Evolutionary conservation across 1,139 yeast species (phyloP), one percentile per base, ranked within the genome.

Genomic region (Hansenula sp.): DNA sequence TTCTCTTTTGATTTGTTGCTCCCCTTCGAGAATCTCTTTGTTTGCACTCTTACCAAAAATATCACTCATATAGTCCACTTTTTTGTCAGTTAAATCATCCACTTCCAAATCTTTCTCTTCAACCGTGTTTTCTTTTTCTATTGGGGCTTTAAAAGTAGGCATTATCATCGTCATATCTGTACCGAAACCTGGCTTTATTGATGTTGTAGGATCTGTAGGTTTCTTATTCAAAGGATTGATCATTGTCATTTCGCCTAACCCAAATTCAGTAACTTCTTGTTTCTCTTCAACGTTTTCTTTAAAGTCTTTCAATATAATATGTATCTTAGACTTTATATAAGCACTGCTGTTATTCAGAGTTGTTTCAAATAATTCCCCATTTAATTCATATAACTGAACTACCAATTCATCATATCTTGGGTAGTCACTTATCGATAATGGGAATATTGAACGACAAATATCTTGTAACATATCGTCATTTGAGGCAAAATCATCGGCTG

Each of bases 191-290:
- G 39, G 41, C 41, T 6, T 38, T 3, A 45, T 13, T 4, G 49
- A 43, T 1, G 39, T 32, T 9, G 46, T 46, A 35, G 47, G 47
- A 47, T 48, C 46, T 6, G 46, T 42, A 22, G 53, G 42, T 9
- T 41, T 42, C 28, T 48, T 64, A 14, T 51, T 64, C 32, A 58
- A 52, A 3, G 69, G 68, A 32, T 64, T 64, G 16, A 65, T 65
- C 69, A 65, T 65, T 0, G 71, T 65, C 62, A 66, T 65, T 33
- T 66, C 68, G 37, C 57, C 45, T 21, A 52, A 48, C 10, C 43
- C 51, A 29, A 51, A 49, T 18, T 56, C 57, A 6, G 57, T 56
- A 3, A 45, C 46, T 22, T 44, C 37, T 2, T 36, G 33, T 7
- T 38, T 48, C 1, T 40, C 44, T 7, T 41, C 53, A 12, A 37